Evolutionary conservation across 345 rosid genomes (phyloP), one percentile per base, ranked within the genome.

Genomic region (Bruguiera sexangula): DNA sequence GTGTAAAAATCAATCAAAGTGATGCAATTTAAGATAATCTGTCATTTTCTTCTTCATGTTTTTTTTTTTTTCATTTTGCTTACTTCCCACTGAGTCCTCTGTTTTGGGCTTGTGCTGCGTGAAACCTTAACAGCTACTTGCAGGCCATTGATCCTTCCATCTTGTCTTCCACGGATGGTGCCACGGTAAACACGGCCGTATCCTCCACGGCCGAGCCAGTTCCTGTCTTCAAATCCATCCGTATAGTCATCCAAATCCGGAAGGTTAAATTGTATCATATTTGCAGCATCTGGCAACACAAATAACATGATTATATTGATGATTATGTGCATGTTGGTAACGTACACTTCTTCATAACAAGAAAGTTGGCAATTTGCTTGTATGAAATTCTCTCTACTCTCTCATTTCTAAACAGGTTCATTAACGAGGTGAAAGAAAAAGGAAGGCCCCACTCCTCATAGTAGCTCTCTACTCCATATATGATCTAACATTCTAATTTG

Each of bases 81-180:
- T 71, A 71, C 68, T 4, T 27, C 37, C 62, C 62, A 71, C 21
- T 55, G 69, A 24, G n/a, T 29, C 27, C 48, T 54, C 20, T 8
- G 30, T 8, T 9, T 37, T 6, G 20, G 19, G 6, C 27, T 16
- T 26, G 37, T 37, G 9, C 4, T 20, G 48, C 43, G 75, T 2
- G 69, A 71, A 8, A 5, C 19, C 39, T 71, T 71, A 10, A 71
- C 56, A 8, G 69, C 75, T 34, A 71, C 24, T 20, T 39, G 34
- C 13, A 2, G 8, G 43, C 62, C 63, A 10, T 63, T 69, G 1
- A 69, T 2, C 4, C 22, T 21, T 18, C 19, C 52, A 2, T 61
- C 60, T 19, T 29, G 18, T 9, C 73, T 69, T 2, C 59, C 66
- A 15, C 19, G 15, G 32, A 70, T 70, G 67, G 8, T 26, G 22